phyloP scores from a whole-genome alignment of 1,139 yeast species.

The Kodamaea fungicola region DNA sequence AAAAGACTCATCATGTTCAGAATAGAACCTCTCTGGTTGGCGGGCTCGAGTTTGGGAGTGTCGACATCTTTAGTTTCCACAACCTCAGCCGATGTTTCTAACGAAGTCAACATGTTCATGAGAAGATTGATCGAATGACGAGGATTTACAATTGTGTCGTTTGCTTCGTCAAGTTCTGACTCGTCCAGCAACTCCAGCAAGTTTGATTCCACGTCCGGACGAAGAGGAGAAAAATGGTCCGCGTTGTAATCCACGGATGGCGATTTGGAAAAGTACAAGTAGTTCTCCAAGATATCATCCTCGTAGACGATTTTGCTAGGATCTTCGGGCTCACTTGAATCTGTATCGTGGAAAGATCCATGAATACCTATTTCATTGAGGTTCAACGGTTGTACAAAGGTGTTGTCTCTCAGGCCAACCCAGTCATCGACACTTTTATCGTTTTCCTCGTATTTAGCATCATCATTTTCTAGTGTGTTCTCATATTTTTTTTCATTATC shows the following conservation, averaged over 20 bases:
- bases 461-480: background rate
- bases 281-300: slow-evolving; percentile 34
- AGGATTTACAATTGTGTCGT: slow-evolving; percentile 7
- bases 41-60: slow-evolving; percentile 2
- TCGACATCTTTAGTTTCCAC: slow-evolving; percentile 1
- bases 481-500: no score
- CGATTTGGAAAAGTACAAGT: slow-evolving; percentile 24
- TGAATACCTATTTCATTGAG: background rate
- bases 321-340: slow-evolving; percentile 4
- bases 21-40: slow-evolving; percentile 10
- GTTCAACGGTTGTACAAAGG: background rate
- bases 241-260: slow-evolving; percentile 13
- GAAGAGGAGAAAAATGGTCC: background rate
- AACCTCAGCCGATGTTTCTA: slow-evolving; percentile 9
- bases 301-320: slow-evolving; percentile 15
- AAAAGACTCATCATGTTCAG: slow-evolving; percentile 19
- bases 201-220: background rate
- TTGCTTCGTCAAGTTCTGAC: background rate
- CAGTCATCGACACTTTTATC: background rate
- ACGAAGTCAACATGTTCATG: slow-evolving; percentile 17
- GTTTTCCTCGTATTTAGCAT: background rate
- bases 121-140: slow-evolving; percentile 16
- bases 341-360: no score
- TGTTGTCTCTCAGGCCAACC: background rate
- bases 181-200: background rate